phyloP scores from a whole-genome alignment of 352 stramenopile genomes.

The Phytophthora sp. region DNA sequence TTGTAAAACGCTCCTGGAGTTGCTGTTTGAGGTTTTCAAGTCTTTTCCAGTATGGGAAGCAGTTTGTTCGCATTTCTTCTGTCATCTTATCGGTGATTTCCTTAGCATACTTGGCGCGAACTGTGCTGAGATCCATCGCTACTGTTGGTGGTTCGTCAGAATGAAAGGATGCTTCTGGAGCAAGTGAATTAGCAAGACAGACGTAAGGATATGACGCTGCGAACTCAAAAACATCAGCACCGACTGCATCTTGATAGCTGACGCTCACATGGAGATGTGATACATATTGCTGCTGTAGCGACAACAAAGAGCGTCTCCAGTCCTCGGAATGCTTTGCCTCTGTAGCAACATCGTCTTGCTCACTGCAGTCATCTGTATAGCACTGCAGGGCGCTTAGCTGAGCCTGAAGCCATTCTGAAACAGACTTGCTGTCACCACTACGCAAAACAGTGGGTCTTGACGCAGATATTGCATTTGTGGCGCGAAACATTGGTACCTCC shows the following conservation, averaged over 20 bases:
- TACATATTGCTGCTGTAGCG: slow-evolving; percentile 38
- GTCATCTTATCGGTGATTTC: slow-evolving; percentile 56
- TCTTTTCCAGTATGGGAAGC: slow-evolving; percentile 51
- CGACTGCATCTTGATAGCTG: slow-evolving; percentile 46
- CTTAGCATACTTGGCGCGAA: slow-evolving; percentile 49
- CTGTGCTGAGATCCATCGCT: slow-evolving; percentile 32
- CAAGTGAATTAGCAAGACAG: slow-evolving; percentile 24
- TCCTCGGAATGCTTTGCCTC: slow-evolving; percentile 3
- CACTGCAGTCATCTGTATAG: not conserved
- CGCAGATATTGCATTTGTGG: not conserved
- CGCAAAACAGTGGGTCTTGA: not conserved
- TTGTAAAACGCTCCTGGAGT: slow-evolving; percentile 32
- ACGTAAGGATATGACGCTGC: slow-evolving; percentile 50
- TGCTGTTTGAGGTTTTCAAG: slow-evolving; percentile 45
- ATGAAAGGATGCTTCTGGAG: not conserved
- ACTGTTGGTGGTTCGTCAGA: slow-evolving; percentile 8
- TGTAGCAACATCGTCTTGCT: not conserved
- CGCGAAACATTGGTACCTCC: not conserved
- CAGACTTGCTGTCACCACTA: slow-evolving; percentile 27
- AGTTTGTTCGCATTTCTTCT: slow-evolving; percentile 47
- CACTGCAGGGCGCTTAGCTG: slow-evolving; percentile 14
- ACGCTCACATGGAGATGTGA: slow-evolving; percentile 29
- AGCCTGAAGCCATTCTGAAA: slow-evolving; percentile 41
- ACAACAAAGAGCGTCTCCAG: slow-evolving; percentile 21
- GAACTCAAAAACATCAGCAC: slow-evolving; percentile 53